A percentile compares a stretch with the other conserved stretches of the same genome.
Conservation (phyloP, 164 flowering plant species). For the Sextonia rubra region DNA sequence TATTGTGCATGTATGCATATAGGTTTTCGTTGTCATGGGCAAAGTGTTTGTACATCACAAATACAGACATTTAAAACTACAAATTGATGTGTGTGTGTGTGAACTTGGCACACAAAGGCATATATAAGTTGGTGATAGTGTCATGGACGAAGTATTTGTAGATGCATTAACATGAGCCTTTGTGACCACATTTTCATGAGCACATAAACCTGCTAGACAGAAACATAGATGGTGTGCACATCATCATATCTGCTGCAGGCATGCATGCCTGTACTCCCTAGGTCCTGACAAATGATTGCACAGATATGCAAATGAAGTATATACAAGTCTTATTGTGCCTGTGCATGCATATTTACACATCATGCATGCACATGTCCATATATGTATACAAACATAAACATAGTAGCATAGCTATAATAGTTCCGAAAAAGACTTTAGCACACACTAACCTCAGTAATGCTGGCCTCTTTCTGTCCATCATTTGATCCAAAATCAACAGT, state of each 20-base stretch:
- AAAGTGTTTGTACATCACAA: not conserved
- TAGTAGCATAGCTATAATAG: not conserved
- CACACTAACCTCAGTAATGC: constrained; percentile 60
- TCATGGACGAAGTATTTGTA: not conserved
- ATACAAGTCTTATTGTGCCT: not conserved
- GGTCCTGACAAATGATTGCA: no score
- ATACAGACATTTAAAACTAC: not conserved
- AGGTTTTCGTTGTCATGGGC: not conserved
- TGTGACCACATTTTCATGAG: not conserved
- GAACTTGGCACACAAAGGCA: not conserved
- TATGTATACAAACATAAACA: not conserved
- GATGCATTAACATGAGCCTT: not conserved
- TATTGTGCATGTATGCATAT: not conserved
- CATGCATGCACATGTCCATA: not conserved
- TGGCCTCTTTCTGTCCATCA: constrained; percentile 42
- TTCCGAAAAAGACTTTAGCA: constrained; percentile 1
- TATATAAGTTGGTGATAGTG: not conserved
- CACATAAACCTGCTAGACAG: not conserved
- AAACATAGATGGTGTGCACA: not conserved
- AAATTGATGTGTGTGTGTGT: not conserved
- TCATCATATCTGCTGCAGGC: not conserved
- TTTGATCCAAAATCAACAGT: constrained; percentile 58
- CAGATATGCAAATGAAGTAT: no score
- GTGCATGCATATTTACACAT: not conserved
- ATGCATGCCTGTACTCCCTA: not conserved